These are phyloP conservation scores for Kokia cookei DNA, from an alignment of 441 rosid genomes.

Conservation along the genomic window DNA sequence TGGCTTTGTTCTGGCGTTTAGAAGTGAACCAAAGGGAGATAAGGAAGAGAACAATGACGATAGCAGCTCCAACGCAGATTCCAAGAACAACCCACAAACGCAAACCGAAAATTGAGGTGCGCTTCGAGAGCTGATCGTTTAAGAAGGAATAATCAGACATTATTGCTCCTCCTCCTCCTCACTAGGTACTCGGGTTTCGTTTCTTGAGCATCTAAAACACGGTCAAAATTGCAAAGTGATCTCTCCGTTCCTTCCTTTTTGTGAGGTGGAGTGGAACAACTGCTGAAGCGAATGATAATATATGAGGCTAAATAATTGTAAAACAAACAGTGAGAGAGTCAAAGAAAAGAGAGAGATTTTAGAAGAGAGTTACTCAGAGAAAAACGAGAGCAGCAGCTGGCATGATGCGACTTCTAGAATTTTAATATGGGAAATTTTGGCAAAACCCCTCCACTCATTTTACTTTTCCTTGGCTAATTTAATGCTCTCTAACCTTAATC, in stretches of 20 bases:
- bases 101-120: conserved; percentile 67
- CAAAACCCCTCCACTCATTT: neutral
- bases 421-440: neutral
- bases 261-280: neutral
- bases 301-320: neutral
- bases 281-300: neutral
- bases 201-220: neutral
- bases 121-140: conserved; percentile 57
- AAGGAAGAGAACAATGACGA: conserved; percentile 69
- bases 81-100: conserved; percentile 85
- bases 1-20: conserved; percentile 27
- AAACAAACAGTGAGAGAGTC: neutral
- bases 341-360: neutral
- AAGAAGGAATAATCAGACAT: conserved; percentile 46
- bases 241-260: neutral
- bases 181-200: neutral
- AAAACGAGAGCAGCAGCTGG: conserved; percentile 10
- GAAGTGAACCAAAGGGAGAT: conserved; percentile 81
- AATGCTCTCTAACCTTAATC: neutral
- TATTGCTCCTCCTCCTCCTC: neutral
- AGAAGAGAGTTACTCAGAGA: neutral
- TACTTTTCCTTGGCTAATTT: neutral
- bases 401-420: conserved; percentile 11
- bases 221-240: neutral
- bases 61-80: conserved; percentile 67